Evolutionary conservation across 257 asterid genomes (phyloP), one percentile per base, ranked within the genome.

Genomic region (Ligustrum vulgare): DNA sequence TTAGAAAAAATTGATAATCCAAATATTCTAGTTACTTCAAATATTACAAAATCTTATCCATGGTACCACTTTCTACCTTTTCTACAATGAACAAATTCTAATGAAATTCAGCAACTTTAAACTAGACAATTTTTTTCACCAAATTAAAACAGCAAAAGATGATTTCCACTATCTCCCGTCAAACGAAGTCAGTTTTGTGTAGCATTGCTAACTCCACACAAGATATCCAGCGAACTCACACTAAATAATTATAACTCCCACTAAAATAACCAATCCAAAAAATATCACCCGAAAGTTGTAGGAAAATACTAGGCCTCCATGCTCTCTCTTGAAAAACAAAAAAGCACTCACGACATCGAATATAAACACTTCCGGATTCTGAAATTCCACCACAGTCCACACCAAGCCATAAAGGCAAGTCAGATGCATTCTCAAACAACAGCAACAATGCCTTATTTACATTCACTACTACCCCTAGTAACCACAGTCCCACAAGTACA

Each of bases 341-440:
- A 78, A 54, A 63, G 4, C 76, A 65, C 65, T 66, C 6, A 67
- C 23, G 56, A 80, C 34, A 33, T 71, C 75, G 72, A 56, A 78
- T 67, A 32, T 15, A 65, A 67, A 28, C 13, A 63, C 28, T 58
- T 58, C 31, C 5, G 8, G 68, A 72, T 58, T 58, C 31, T 2
- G 8, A 72, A 72, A 25, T 47, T 41, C 35, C 12, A 31, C 36
- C 2, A 16, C 8, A 9, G 28, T 25, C 36, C 2, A 16, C 8
- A 9, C 34, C 34, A 51, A 11, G 65, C 43, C n/a, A 47, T 22
- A 47, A 73, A 67, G 39, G 67, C 23, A 39, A 60, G 45, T 72
- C 41, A 41, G 45, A 9, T 39, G 10, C 45, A 39, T 39, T 39
- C 45, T 39, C 45, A 39, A 10, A 39, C 13, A 39, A 28, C 31